Evolutionary conservation across 441 rosid species (phyloP).

Genomic region (Breynia disticha): DNA sequence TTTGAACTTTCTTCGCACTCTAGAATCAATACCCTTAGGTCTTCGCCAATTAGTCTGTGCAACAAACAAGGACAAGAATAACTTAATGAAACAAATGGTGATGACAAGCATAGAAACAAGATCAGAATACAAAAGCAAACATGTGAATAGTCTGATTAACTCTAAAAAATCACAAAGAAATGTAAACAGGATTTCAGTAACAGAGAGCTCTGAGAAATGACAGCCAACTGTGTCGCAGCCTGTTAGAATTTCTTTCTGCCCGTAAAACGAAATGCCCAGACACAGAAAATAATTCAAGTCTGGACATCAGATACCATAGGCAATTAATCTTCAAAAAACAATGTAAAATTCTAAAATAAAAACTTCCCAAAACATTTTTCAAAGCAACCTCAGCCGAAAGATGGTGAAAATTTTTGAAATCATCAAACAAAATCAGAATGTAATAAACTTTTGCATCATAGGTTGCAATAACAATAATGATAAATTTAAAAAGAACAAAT

Average conservation of each 20-base stretch:
- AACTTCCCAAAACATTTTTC: neutral
- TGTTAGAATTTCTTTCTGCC: slow-evolving; percentile 7
- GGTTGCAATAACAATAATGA: slow-evolving; percentile 6
- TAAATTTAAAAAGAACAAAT: neutral
- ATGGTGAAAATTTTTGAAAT: slow-evolving; percentile 14
- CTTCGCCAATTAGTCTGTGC: slow-evolving; percentile 74
- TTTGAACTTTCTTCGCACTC: slow-evolving; percentile 81
- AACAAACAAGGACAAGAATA: neutral
- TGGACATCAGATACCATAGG: slow-evolving; percentile 21
- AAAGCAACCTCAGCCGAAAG: slow-evolving; percentile 22
- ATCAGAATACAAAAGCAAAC: neutral
- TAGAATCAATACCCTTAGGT: slow-evolving; percentile 84
- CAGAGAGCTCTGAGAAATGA: slow-evolving; percentile 5
- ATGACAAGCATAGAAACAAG: neutral
- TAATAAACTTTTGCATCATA: neutral
- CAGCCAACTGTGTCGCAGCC: slow-evolving; percentile 22
- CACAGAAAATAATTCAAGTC: neutral
- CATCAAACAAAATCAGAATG: neutral
- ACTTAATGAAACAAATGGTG: neutral
- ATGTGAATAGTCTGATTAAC: too few species aligned
- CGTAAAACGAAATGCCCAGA: slow-evolving; percentile 17
- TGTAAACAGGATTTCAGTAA: slow-evolving; percentile 13
- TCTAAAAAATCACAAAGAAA: neutral
- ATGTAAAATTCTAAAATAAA: neutral
- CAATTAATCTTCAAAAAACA: neutral